A percentile compares a stretch with the other conserved stretches of the same genome.
phyloP scores from a whole-genome alignment of 805 yeast genomes.

The Millerozyma miso region DNA sequence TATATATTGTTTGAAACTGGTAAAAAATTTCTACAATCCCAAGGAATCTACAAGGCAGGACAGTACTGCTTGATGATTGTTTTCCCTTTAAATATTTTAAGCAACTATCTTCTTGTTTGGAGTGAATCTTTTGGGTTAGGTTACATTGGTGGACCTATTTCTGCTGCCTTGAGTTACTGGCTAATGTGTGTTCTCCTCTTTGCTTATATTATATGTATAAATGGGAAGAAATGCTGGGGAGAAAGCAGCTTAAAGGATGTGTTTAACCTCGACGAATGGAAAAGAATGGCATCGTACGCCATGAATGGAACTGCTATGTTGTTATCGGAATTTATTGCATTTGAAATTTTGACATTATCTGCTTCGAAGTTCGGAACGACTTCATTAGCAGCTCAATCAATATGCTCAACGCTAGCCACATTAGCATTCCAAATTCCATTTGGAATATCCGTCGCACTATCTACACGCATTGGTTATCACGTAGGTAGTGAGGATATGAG shows the following conservation, averaged over 20 bases:
- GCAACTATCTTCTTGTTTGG: constrained; percentile 44
- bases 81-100: constrained; percentile 48
- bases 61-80: constrained; percentile 50
- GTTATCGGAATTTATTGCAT: constrained; percentile 58
- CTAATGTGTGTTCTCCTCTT: constrained; percentile 47
- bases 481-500: constrained; percentile 44
- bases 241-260: constrained; percentile 34
- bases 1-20: constrained; percentile 54
- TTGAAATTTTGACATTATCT: constrained; percentile 52
- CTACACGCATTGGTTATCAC: constrained; percentile 55
- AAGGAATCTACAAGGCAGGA: constrained; percentile 55
- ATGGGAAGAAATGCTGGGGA: constrained; percentile 43
- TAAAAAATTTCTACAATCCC: constrained; percentile 54
- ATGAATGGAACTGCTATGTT: constrained; percentile 56
- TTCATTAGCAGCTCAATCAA: constrained; percentile 49
- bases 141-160: constrained; percentile 56
- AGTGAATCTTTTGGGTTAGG: constrained; percentile 29
- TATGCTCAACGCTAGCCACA: constrained; percentile 46
- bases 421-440: constrained; percentile 55
- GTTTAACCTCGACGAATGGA: constrained; percentile 43
- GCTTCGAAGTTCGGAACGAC: constrained; percentile 53
- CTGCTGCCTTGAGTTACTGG: constrained; percentile 56
- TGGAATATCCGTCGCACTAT: constrained; percentile 55
- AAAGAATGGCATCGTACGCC: constrained; percentile 39
- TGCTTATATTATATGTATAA: constrained; percentile 33